Evolutionary conservation across 108 stramenopile genomes (phyloP), one percentile per base, ranked within the genome.

Genomic region (Ochromonas danica): DNA sequence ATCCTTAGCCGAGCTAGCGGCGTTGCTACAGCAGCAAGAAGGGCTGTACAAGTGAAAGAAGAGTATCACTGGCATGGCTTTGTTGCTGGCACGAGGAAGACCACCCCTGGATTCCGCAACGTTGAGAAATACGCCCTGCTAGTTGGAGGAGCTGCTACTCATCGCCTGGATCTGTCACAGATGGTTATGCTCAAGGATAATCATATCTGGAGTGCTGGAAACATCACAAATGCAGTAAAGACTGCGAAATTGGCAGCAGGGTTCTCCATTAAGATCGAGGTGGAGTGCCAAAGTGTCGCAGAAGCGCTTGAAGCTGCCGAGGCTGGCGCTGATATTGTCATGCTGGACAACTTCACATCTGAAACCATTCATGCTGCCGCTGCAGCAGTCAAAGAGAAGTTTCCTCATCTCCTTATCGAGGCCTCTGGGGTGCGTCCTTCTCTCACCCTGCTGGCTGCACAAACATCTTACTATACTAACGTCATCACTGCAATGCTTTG

Each of bases 111-210:
- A 61, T 98, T 99, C 70, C 88, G 96, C 0, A 79, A 95, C 0
- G 97, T 98, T 28, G 98, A 99, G 86, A 99, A 99, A 84, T 99
- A 99, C 80, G 98, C 94, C 28, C 72, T 99, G 27, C 65, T 99
- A 33, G 95, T 98, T 3, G 97, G 96, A 28, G 98, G 97, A 27
- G 94, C 91, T 10, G 93, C 93, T 17, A 97, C 96, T 17, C 96
- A 97, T 81, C 87, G 97, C 35, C 78, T 95, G 51, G 95, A 97
- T 89, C 75, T 98, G 57, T 91, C 92, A 78, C 98, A 99, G 82
- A 99, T 99, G 98, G 95, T 97, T 39, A 99, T 99, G 98, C 84
- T 99, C 42, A 99, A 99, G 79, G 95, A 96, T 78, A 96, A 95
- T 84, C 95, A 96, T 82, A 80, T 99, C 61, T 96, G 95, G 93